Percentiles rank a stretch among this genome's conserved stretches.
Evolutionary conservation across 1,139 yeast species (phyloP).

Genomic region (Geotrichum siamense): DNA sequence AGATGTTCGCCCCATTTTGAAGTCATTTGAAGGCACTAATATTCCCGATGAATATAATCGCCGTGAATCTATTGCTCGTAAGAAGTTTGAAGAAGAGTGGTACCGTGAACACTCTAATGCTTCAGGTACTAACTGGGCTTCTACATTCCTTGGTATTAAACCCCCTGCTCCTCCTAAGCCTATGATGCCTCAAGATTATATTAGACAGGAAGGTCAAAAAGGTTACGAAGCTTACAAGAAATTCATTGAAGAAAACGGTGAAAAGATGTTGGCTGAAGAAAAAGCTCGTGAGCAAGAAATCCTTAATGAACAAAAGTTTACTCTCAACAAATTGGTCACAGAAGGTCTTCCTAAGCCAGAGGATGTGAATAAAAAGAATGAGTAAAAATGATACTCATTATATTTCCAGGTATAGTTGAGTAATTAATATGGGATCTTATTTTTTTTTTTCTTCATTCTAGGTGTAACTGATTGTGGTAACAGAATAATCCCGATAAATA

Average conservation of each 20-base stretch:
- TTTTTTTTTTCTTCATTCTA: background rate
- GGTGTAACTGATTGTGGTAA: too few species aligned
- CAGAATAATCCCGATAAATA: too few species aligned
- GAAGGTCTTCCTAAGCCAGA: slow-evolving; percentile 85
- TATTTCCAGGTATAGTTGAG: too few species aligned
- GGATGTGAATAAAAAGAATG: slow-evolving; percentile 53
- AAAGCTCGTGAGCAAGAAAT: slow-evolving; percentile 73
- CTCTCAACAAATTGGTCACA: slow-evolving; percentile 73
- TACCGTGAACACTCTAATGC: slow-evolving; percentile 38
- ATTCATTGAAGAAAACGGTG: slow-evolving; percentile 82
- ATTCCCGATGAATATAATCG: slow-evolving; percentile 72
- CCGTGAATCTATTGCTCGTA: slow-evolving; percentile 71
- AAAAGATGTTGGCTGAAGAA: slow-evolving; percentile 70
- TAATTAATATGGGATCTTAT: too few species aligned
- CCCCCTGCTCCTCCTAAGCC: slow-evolving; percentile 48
- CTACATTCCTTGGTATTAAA: slow-evolving; percentile 57
- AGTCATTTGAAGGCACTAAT: slow-evolving; percentile 57
- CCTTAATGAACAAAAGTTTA: slow-evolving; percentile 67
- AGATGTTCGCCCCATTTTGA: slow-evolving; percentile 85
- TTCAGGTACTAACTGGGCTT: slow-evolving; percentile 44
- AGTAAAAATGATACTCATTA: too few species aligned
- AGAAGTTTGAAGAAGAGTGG: slow-evolving; percentile 63
- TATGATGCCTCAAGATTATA: slow-evolving; percentile 84
- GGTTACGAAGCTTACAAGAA: slow-evolving; percentile 80
- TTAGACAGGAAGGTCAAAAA: slow-evolving; percentile 89